Evolutionary conservation across 1,284 basidiomycete species (phyloP).

Genomic region (Ustilago lituana): DNA sequence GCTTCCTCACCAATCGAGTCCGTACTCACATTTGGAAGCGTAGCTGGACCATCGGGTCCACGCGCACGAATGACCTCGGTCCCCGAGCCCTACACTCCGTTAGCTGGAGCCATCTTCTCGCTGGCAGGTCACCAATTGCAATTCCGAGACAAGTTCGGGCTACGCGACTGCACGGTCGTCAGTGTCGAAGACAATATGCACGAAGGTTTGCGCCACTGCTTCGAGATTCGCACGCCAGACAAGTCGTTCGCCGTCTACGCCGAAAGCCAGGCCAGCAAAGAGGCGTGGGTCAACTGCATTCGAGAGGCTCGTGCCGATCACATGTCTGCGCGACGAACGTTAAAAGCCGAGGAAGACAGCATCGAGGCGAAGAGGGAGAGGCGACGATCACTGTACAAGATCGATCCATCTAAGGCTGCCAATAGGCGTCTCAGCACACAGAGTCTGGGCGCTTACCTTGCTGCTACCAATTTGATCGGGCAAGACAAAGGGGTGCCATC

Average conservation of each 20-base stretch:
- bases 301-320: conserved; percentile 61
- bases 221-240: conserved; percentile 65
- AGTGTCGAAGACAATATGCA: conserved; percentile 50
- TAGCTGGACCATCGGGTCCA: conserved; percentile 9
- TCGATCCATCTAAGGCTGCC: conserved; percentile 23
- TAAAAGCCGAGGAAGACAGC: conserved; percentile 56
- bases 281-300: conserved; percentile 60
- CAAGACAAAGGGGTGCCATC: conserved; percentile 19
- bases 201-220: conserved; percentile 50
- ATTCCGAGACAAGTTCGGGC: conserved; percentile 59
- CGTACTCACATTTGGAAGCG: conserved; percentile 12
- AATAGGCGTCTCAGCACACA: conserved; percentile 43
- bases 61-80: conserved; percentile 20
- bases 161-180: conserved; percentile 64
- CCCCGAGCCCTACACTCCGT: conserved; percentile 37
- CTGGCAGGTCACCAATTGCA: conserved; percentile 53
- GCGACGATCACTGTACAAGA: conserved; percentile 34
- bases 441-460: conserved; percentile 46
- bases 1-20: conserved; percentile 74
- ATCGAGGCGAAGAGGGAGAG: conserved; percentile 57
- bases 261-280: conserved; percentile 43
- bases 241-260: conserved; percentile 66
- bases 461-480: conserved; percentile 30
- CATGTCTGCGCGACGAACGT: conserved; percentile 57
- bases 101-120: conserved; percentile 47